Base-by-base conservation (phyloP, 2,329 filamentous ascomycete species). In the Talaromyces sp. region DNA sequence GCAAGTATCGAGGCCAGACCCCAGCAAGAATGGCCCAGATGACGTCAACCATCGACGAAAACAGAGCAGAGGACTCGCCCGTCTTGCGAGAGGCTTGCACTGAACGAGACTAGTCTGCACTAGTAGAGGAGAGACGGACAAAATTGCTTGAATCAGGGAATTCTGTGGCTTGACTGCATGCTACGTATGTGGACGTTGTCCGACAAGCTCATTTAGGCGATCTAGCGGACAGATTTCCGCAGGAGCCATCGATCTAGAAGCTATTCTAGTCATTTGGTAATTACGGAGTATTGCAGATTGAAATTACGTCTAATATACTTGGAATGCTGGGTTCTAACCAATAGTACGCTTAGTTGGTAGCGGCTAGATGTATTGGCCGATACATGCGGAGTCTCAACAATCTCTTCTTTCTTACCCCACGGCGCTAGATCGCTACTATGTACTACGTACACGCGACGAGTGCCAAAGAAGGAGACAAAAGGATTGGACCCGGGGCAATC, bases 11-110 rank as follows among this genome's bases (percentile, higher is more conserved):
- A 12, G 28, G 28, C 50, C 50, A 54, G 48, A 35, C 48, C 28
- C 28, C 48, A 54, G 48, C 48, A 18, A 21, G 28, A n/a, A 21
- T 46, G 21, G 16, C 14, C 9, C 5, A 9, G 31, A 42, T 61
- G 59, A 61, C 59, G 59, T 61, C 59, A 61, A 54, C 21, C 48
- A 61, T 55, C 23, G 48, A 44, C 33, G 59, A 33, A 61, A 55
- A n/a, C 50, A 61, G 58, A 50, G 18, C 44, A 44, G 18, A 42
- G 40, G 37, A 40, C 16, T 40, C 18, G 18, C 18, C 40, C 18
- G 40, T 7, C 18, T 8, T 9, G 23, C 28, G 12, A 48, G 44
- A 48, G 44, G 12, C 28, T 31, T 52, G n/a, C 46, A 31, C 25
- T n/a, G 46, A 31, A 18, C 46, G 3, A 33, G 16, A 33, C 33